Conservation (phyloP, 306 rosid species). For the Casuarina equisetifolia region DNA sequence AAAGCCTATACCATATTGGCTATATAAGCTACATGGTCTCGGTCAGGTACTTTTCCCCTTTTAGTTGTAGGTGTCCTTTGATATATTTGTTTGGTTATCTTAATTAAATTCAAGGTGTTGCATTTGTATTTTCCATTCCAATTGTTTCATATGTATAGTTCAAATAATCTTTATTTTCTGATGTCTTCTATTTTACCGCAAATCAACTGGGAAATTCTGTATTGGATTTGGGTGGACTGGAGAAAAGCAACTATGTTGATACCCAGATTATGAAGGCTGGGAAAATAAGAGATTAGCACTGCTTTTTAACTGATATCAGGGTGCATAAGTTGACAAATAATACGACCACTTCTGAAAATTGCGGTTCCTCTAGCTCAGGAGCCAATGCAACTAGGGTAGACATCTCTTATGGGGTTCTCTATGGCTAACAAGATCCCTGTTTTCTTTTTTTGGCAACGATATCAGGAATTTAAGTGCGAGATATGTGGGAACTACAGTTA, state of each 20-base stretch:
- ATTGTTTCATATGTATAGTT: neutral
- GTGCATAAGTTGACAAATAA: neutral
- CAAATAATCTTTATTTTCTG: neutral
- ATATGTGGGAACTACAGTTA: constrained; percentile 99
- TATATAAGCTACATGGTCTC: constrained; percentile 95
- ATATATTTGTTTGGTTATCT: neutral
- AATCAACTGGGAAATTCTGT: neutral
- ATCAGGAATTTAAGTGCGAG: constrained; percentile 96
- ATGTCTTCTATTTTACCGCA: neutral
- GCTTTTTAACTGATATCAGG: neutral
- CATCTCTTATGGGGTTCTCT: neutral
- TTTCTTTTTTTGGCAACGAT: constrained; percentile 17
- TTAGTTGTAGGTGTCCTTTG: neutral
- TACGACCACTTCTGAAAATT: neutral
- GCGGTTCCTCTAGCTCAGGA: neutral
- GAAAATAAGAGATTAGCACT: constrained; percentile 13
- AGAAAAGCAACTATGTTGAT: neutral
- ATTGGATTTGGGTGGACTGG: neutral
- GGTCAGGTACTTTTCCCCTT: constrained; percentile 75
- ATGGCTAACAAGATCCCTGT: constrained; percentile 18
- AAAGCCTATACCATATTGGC: constrained; percentile 98
- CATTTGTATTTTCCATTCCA: neutral
- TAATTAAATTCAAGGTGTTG: neutral
- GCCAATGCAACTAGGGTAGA: neutral
- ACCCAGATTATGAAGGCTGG: neutral